Base-by-base conservation (phyloP, 441 rosid genomes). In the Biscutella auriculata region DNA sequence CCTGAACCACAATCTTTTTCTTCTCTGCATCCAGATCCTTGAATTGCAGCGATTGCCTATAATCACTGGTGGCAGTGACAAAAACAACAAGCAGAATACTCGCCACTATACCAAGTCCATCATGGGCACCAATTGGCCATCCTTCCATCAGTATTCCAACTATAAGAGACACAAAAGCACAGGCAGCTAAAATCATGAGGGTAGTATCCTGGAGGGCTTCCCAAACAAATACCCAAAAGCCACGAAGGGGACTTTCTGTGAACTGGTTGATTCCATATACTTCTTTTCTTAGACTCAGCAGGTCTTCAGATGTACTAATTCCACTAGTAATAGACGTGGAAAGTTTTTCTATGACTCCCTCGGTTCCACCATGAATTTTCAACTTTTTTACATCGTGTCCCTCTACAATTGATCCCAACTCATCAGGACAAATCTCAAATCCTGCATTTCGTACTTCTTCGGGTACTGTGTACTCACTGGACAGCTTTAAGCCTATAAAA, bases 361-460 rank as follows among this genome's bases (percentile, higher is more conserved):
- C 80, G 28, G 82, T 82, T 19, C 87, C 92, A 59, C 87, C 92
- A 67, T 92, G 98, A 65, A 74, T 62, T 57, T 66, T 76, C 64
- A 92, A 71, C 67, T 84, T 88, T 72, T 88, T 92, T 46, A 82
- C 65, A 48, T 92, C 97, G 58, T 76, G 97, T 19, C 87, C 89
- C 71, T 92, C 98, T 1, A 87, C 85, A 50, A 92, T 78, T 9
- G 95, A 83, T 52, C 84, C 97, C 57, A 81, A 62, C 75, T 92
- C 97, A 53, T 88, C 95, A 25, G 95, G 83, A 70, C 94, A 83
- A 66, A 92, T 84, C 69, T 80, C 77, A 72, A 88, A 92, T 25
- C 98, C 95, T 9, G 82, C 90, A 26, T 70, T 77, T 45, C 76
- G 71, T 16, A 92, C 95, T 63, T 86, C 82, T 67, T 78, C 81